These are phyloP conservation scores for Rasamsonia emersonii DNA, from an alignment of 2,329 filamentous ascomycete genomes.

Conservation along the genomic window DNA sequence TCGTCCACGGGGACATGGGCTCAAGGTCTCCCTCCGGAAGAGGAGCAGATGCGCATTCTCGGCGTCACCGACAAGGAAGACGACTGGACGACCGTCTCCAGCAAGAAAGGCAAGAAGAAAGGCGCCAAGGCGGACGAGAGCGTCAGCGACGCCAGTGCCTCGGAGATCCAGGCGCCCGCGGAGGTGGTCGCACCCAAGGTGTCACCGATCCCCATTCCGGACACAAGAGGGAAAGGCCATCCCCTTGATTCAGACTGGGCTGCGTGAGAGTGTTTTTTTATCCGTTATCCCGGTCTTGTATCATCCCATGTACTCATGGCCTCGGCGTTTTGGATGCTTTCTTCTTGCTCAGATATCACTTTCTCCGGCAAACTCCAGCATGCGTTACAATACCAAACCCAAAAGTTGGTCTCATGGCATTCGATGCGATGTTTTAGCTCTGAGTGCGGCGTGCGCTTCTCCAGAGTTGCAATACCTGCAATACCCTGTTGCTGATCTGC, in stretches of 20 bases:
- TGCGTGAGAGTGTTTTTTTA: too few species aligned
- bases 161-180: slow-evolving; percentile 22
- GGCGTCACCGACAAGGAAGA: slow-evolving; percentile 40
- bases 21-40: slow-evolving; percentile 47
- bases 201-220: slow-evolving; percentile 19
- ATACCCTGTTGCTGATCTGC: too few species aligned
- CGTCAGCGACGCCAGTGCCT: slow-evolving; percentile 36
- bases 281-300: too few species aligned
- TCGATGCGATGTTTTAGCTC: too few species aligned
- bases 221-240: slow-evolving; percentile 30
- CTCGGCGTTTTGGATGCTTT: too few species aligned
- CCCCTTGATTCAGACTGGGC: slow-evolving; percentile 39
- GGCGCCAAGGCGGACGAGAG: slow-evolving; percentile 33
- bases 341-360: too few species aligned
- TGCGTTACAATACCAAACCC: too few species aligned
- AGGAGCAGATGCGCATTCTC: slow-evolving; percentile 51
- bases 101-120: slow-evolving; percentile 49
- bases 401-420: too few species aligned
- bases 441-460: too few species aligned
- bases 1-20: slow-evolving; percentile 33
- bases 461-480: too few species aligned
- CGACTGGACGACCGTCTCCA: slow-evolving; percentile 54
- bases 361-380: too few species aligned
- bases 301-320: too few species aligned
- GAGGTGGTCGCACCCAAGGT: slow-evolving; percentile 25